Conservation (phyloP, 495 filamentous ascomycete genomes). For the Aspergillus indologenus region DNA sequence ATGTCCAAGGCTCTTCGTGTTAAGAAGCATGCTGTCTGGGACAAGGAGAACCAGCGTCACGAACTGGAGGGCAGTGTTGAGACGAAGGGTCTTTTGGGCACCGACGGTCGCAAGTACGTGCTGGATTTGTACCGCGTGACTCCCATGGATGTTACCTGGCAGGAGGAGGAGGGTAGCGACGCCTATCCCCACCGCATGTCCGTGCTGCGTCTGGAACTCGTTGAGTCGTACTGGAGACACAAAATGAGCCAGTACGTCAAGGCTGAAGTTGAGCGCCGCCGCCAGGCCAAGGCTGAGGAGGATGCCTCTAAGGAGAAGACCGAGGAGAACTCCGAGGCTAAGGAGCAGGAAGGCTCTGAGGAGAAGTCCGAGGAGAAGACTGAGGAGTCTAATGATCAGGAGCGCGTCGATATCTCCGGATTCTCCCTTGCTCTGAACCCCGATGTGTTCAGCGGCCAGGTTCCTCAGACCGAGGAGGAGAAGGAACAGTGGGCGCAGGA, state of each 20-base stretch:
- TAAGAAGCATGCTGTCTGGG: conserved; percentile 97
- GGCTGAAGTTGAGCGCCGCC: conserved; percentile 63
- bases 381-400: conserved; percentile 44
- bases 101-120: conserved; percentile 94
- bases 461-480: conserved; percentile 84
- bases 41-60: conserved; percentile 87
- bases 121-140: conserved; percentile 94
- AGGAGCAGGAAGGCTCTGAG: conserved; percentile 34
- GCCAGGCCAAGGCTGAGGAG: conserved; percentile 39
- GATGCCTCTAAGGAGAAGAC: conserved; percentile 44
- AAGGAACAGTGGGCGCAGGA: conserved; percentile 81
- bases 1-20: conserved; percentile 81
- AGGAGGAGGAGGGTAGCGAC: conserved; percentile 67
- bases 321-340: conserved; percentile 25
- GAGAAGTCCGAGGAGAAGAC: conserved; percentile 27
- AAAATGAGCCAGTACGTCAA: conserved; percentile 87
- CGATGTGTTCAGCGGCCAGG: conserved; percentile 90
- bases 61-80: conserved; percentile 95
- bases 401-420: conserved; percentile 73
- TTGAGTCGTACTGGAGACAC: conserved; percentile 75
- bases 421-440: conserved; percentile 91
- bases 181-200: conserved; percentile 95
- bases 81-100: conserved; percentile 96
- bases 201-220: conserved; percentile 80
- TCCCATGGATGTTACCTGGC: conserved; percentile 85